Percentiles rank a stretch among this genome's conserved stretches.
Evolutionary conservation across 768 basidiomycete genomes (phyloP).

Genomic region (Pisolithus marmoratus): DNA sequence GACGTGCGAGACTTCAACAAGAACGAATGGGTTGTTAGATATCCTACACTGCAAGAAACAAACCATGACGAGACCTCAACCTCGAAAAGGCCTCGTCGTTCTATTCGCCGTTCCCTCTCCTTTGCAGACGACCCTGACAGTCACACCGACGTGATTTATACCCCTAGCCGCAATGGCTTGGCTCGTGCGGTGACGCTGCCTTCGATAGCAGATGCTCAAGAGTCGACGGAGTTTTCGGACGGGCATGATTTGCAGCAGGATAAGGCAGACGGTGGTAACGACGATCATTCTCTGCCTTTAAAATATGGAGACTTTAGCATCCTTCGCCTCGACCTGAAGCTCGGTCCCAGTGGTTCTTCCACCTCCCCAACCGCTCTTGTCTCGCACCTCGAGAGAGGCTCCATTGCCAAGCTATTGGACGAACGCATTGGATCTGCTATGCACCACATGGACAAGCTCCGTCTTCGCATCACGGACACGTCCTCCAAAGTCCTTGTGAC

Average conservation of each 20-base stretch:
- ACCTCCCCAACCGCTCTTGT: constrained; percentile 69
- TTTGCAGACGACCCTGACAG: constrained; percentile 79
- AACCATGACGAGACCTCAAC: constrained; percentile 25
- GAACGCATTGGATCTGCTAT: constrained; percentile 72
- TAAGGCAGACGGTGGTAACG: constrained; percentile 22
- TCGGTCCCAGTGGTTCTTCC: constrained; percentile 66
- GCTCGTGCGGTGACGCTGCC: constrained; percentile 57
- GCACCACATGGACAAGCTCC: constrained; percentile 79
- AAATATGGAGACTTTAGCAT: constrained; percentile 70
- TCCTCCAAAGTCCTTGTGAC: constrained; percentile 96
- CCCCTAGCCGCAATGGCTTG: constrained; percentile 42
- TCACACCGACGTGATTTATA: constrained; percentile 60
- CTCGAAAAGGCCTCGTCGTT: constrained; percentile 29
- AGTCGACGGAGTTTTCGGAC: constrained; percentile 17
- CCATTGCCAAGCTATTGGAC: constrained; percentile 87
- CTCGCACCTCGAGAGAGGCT: constrained; percentile 86
- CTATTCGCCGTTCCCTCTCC: constrained; percentile 64
- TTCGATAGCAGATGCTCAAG: constrained; percentile 43
- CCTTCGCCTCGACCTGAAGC: constrained; percentile 87
- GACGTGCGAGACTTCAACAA: constrained; percentile 80
- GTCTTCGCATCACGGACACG: constrained; percentile 81
- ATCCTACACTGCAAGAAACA: constrained; percentile 63
- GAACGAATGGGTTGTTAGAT: constrained; percentile 82
- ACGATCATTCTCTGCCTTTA: constrained; percentile 34
- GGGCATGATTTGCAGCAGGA: constrained; percentile 8